phyloP scores from a whole-genome alignment of 2,329 filamentous ascomycete species.

The Cercospora zeae-maydis region DNA sequence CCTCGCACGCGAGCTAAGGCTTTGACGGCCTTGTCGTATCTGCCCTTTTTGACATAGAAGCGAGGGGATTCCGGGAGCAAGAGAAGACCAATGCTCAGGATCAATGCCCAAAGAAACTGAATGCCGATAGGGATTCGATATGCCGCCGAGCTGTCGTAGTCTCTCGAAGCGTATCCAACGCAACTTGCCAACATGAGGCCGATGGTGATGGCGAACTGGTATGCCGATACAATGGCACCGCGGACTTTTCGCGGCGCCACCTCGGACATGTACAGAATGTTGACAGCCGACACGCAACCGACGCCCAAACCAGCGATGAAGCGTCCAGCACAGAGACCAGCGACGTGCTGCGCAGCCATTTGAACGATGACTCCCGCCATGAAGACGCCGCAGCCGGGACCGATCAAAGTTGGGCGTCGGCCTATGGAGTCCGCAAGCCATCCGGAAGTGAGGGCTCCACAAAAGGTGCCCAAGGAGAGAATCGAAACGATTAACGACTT shows the following conservation, averaged over 20 bases:
- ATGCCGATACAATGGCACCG: constrained; percentile 72
- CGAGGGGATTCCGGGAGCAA: constrained; percentile 80
- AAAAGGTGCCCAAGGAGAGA: constrained; percentile 72
- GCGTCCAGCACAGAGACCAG: constrained; percentile 66
- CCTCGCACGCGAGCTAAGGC: constrained; percentile 69
- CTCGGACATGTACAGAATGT: constrained; percentile 47
- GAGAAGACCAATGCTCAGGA: constrained; percentile 68
- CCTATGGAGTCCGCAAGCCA: constrained; percentile 63
- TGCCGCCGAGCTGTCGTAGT: constrained; percentile 58
- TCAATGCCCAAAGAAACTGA: constrained; percentile 76
- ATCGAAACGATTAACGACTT: constrained; percentile 68
- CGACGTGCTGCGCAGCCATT: constrained; percentile 57
- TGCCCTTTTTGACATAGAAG: constrained; percentile 76
- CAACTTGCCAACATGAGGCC: constrained; percentile 72
- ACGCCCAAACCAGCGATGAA: constrained; percentile 73
- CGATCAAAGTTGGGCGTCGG: constrained; percentile 61
- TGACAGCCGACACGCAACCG: constrained; percentile 64
- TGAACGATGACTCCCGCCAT: constrained; percentile 54
- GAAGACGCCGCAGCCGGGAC: constrained; percentile 59
- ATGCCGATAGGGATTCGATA: constrained; percentile 79
- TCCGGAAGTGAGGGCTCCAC: constrained; percentile 60
- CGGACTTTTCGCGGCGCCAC: constrained; percentile 63
- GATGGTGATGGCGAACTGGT: constrained; percentile 80
- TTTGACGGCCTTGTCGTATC: constrained; percentile 61
- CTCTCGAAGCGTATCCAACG: constrained; percentile 68